These are phyloP conservation scores for Hymenoscyphus occultus DNA, from an alignment of 2,329 filamentous ascomycete genomes.

Conservation along the genomic window DNA sequence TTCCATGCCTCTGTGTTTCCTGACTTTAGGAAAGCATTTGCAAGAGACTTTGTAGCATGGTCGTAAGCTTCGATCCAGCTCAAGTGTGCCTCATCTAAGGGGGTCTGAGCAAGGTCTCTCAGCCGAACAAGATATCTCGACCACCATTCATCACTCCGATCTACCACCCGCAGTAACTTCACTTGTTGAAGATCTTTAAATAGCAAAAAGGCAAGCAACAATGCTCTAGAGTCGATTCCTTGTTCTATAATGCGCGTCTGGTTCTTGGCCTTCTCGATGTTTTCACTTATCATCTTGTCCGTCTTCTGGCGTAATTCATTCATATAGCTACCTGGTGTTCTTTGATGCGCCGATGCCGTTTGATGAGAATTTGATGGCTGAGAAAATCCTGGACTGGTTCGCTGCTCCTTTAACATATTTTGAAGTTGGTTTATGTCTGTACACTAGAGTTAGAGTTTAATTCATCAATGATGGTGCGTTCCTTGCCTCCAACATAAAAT, in stretches of 20 bases:
- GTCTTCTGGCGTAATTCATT: background rate
- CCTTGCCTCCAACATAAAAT: conserved; percentile 52
- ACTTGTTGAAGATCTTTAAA: conserved; percentile 62
- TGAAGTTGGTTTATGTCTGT: background rate
- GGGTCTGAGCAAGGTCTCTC: conserved; percentile 48
- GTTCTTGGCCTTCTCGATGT: conserved; percentile 24
- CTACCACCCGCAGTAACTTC: conserved; percentile 60
- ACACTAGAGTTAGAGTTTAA: background rate
- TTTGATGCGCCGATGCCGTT: background rate
- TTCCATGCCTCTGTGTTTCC: conserved; percentile 42
- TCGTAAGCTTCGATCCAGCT: conserved; percentile 62
- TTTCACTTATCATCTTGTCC: conserved; percentile 9
- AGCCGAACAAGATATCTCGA: conserved; percentile 47
- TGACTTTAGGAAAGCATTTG: background rate
- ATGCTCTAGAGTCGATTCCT: conserved; percentile 21
- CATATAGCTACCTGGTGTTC: background rate
- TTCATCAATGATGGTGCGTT: background rate
- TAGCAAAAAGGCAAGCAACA: conserved; percentile 36
- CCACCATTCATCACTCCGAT: conserved; percentile 54
- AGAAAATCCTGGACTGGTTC: background rate
- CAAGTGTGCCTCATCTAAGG: conserved; percentile 42
- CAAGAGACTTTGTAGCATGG: conserved; percentile 27
- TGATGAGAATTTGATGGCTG: background rate
- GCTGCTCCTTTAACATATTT: background rate
- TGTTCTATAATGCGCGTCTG: conserved; percentile 29